phyloP scores from a whole-genome alignment of 1,139 yeast genomes.

The Scheffersomyces segobiensis region DNA sequence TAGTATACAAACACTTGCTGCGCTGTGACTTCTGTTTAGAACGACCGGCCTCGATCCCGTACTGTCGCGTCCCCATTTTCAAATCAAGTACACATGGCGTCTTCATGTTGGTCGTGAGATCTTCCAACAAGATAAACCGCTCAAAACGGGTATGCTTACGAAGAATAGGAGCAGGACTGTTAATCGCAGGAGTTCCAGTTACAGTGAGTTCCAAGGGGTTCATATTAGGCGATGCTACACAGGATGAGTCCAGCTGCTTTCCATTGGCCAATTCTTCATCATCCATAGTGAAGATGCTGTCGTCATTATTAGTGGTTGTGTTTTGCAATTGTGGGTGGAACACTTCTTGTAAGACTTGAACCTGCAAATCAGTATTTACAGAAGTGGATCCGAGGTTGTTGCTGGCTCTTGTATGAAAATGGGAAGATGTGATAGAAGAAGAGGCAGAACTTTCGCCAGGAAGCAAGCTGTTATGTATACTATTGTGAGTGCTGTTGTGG shows the following conservation, averaged over 20 bases:
- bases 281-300: constrained; percentile 39
- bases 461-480: constrained; percentile 5
- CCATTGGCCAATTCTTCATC: constrained; percentile 15
- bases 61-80: constrained; percentile 98
- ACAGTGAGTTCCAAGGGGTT: not conserved
- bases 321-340: constrained; percentile 25
- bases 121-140: constrained; percentile 86
- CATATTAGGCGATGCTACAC: constrained; percentile 4
- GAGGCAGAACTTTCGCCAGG: constrained; percentile 1
- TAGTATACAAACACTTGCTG: constrained; percentile 76
- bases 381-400: constrained; percentile 31
- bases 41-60: constrained; percentile 85
- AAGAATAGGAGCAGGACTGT: constrained; percentile 9
- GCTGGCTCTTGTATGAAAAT: not conserved
- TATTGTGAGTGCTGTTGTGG: constrained; percentile 5
- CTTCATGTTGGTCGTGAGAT: constrained; percentile 77
- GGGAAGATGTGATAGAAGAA: constrained; percentile 4
- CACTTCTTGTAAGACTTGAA: constrained; percentile 41
- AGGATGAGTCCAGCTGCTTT: constrained; percentile 4
- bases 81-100: constrained; percentile 91
- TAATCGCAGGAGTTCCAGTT: not conserved
- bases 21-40: constrained; percentile 80
- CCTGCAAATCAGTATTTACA: constrained; percentile 41
- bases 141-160: constrained; percentile 61
- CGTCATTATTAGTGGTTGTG: constrained; percentile 11